A percentile compares a stretch with the other conserved stretches of the same genome.
Conservation (phyloP, 805 yeast genomes). For the Kodamaea leandrae region DNA sequence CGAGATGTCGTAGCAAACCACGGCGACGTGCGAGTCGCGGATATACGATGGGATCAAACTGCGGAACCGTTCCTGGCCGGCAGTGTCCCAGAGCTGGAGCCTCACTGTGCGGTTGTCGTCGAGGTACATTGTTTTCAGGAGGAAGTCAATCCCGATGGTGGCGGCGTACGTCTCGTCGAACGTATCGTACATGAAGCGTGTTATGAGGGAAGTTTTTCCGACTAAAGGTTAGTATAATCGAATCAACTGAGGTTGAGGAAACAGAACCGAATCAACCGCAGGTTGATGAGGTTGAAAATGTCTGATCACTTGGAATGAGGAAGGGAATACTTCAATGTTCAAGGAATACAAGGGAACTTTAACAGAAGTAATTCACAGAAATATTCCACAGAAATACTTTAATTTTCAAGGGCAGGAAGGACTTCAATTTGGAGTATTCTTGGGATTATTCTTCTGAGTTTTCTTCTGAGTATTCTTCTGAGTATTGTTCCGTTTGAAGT, state of each 20-base stretch:
- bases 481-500: no score
- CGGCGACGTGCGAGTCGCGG: constrained; percentile 96
- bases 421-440: no score
- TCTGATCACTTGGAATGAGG: no score
- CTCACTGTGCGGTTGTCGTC: constrained; percentile 91
- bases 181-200: constrained; percentile 97
- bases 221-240: constrained; percentile 44
- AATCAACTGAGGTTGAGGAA: neutral
- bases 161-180: constrained; percentile 96
- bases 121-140: constrained; percentile 74
- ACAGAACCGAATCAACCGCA: no score
- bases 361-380: no score
- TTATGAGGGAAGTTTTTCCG: constrained; percentile 92
- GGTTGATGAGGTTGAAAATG: no score
- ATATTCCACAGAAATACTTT: no score
- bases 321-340: no score
- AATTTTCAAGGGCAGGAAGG: no score
- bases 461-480: no score
- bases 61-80: constrained; percentile 95
- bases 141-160: constrained; percentile 93
- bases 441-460: no score
- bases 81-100: constrained; percentile 96
- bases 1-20: constrained; percentile 91
- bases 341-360: no score
- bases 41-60: constrained; percentile 94